Evolutionary conservation across 108 stramenopile species (phyloP), one percentile per base, ranked within the genome.

Genomic region (Cyclostephanos invisitatus): DNA sequence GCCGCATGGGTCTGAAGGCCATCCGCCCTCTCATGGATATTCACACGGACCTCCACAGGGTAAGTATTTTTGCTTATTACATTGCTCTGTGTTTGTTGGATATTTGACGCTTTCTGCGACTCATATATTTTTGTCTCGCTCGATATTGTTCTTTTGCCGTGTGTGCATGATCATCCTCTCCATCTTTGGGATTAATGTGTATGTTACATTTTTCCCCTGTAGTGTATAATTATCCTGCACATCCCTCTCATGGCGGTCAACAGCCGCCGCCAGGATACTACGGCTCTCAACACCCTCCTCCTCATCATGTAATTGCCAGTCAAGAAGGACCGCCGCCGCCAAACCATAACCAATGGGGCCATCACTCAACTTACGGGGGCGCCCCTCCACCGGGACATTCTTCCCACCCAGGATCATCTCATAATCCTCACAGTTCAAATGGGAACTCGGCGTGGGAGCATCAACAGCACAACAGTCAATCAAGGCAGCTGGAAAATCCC

Each of bases 181-280:
- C 40, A 37, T 40, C 40, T 40, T 40, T 11, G 40, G 8, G n/a
- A n/a, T n/a, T n/a, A n/a, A 8, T 8, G 9, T 40, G 0, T 40
- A 11, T 8, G 9, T 7, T 40, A 3, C 0, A 40, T 40, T 40
- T 11, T 40, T 40, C 40, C 9, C 40, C n/a, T n/a, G n/a, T n/a
- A 40, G 40, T 3, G 40, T 40, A 40, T 40, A 11, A 8, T 40
- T 40, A 40, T 40, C 40, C 40, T 11, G 5, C 40, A 1, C 40
- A 40, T 40, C 9, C 40, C 11, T 40, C 40, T 40, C 40, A 40
- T 8, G 7, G 7, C 9, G 40, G 40, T 40, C 64, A 64, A 7
- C 72, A 64, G 29, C 64, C 59, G 2, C 67, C 66, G 44, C 67
- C 61, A 22, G 37, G 47, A 40, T 75, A 75, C 37, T 75, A 75